A percentile compares a stretch with the other conserved stretches of the same genome.
phyloP scores from a whole-genome alignment of 2,329 filamentous ascomycete genomes.

The Mycosphaerella sp. region DNA sequence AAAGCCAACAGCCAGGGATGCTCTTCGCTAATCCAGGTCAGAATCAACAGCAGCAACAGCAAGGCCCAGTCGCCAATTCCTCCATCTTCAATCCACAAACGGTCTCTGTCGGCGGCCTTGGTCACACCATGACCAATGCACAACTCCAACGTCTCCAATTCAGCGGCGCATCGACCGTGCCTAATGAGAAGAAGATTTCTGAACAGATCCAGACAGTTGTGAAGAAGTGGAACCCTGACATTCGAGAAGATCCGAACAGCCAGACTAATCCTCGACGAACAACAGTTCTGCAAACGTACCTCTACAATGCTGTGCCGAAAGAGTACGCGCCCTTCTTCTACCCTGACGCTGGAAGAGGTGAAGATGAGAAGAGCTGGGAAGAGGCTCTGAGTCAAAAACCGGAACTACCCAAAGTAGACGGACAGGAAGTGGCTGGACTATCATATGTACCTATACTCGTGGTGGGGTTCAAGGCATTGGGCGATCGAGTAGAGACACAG shows the following conservation, averaged over 20 bases:
- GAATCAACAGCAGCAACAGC: slow-evolving; percentile 22
- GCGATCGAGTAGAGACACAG: slow-evolving; percentile 66
- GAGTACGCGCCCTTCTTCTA: slow-evolving; percentile 70
- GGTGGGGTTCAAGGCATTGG: slow-evolving; percentile 65
- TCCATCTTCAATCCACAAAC: slow-evolving; percentile 21
- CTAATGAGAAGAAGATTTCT: slow-evolving; percentile 62
- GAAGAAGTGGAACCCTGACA: slow-evolving; percentile 65
- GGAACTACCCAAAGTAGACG: slow-evolving; percentile 35
- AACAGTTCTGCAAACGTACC: slow-evolving; percentile 74
- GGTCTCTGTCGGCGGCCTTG: slow-evolving; percentile 19
- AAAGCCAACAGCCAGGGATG: background rate
- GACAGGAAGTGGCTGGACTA: slow-evolving; percentile 20
- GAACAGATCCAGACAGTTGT: slow-evolving; percentile 67
- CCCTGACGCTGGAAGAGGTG: slow-evolving; percentile 52
- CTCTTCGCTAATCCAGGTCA: slow-evolving; percentile 3
- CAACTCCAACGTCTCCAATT: slow-evolving; percentile 27
- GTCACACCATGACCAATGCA: slow-evolving; percentile 24
- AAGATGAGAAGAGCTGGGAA: slow-evolving; percentile 76
- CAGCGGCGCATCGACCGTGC: slow-evolving; percentile 20
- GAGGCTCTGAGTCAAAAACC: slow-evolving; percentile 76
- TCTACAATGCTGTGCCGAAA: slow-evolving; percentile 78
- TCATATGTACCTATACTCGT: slow-evolving; percentile 72
- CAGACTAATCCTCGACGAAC: slow-evolving; percentile 15
- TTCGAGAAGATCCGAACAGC: slow-evolving; percentile 44
- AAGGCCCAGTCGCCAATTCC: slow-evolving; percentile 22